These are phyloP conservation scores for Bryoglossum gracile DNA, from an alignment of 495 filamentous ascomycete genomes.

Conservation along the genomic window DNA sequence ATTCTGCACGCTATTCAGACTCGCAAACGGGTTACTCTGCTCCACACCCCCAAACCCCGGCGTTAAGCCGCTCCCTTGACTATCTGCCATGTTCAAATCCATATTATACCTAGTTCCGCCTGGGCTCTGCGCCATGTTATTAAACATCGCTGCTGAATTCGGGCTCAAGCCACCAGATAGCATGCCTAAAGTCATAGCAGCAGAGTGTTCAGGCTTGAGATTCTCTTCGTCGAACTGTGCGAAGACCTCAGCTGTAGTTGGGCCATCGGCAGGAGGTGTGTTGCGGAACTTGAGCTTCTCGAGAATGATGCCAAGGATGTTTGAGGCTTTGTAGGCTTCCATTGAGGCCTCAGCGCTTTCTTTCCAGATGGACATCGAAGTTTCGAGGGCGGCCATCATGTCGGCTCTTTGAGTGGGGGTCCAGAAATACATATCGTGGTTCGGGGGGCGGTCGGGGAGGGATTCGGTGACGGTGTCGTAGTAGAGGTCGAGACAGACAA, in stretches of 20 bases:
- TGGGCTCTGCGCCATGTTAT: slow-evolving; percentile 17
- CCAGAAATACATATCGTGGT: slow-evolving; percentile 53
- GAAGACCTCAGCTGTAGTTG: slow-evolving; percentile 21
- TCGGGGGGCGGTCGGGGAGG: slow-evolving; percentile 29
- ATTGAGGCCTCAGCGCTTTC: slow-evolving; percentile 67
- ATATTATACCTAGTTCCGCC: slow-evolving; percentile 19
- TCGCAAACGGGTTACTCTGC: slow-evolving; percentile 20
- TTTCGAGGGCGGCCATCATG: slow-evolving; percentile 67
- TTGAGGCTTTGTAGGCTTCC: slow-evolving; percentile 78
- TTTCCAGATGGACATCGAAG: slow-evolving; percentile 72
- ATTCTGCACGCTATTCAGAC: slow-evolving; percentile 16
- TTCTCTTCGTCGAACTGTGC: slow-evolving; percentile 27
- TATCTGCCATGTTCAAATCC: slow-evolving; percentile 21
- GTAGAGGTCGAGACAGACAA: slow-evolving; percentile 72
- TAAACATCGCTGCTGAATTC: slow-evolving; percentile 34
- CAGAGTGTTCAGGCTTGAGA: slow-evolving; percentile 53
- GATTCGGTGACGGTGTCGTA: slow-evolving; percentile 31
- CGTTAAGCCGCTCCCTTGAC: slow-evolving; percentile 18
- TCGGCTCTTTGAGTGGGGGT: slow-evolving; percentile 62
- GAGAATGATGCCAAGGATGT: slow-evolving; percentile 72
- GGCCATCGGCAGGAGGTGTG: slow-evolving; percentile 12
- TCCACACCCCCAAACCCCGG: slow-evolving; percentile 15
- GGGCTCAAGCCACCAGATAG: slow-evolving; percentile 64
- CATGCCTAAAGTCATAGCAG: slow-evolving; percentile 78
- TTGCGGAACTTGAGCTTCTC: slow-evolving; percentile 50